Conservation (phyloP, 73 alveolate genomes). For the Uronychia binucleata region DNA sequence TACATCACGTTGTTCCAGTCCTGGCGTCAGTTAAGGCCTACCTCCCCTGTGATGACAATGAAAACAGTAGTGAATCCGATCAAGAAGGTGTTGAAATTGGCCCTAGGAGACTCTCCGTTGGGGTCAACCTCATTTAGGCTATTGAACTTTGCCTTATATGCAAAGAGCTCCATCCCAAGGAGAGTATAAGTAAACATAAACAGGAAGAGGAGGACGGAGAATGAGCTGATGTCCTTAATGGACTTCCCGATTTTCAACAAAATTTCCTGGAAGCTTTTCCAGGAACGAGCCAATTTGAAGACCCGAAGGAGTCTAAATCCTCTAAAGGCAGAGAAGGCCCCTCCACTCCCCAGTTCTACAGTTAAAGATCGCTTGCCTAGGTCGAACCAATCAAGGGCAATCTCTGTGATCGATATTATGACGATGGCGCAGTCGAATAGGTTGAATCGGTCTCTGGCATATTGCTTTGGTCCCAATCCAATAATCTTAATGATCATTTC, state of each 20-base stretch:
- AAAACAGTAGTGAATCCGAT: slow-evolving; percentile 38
- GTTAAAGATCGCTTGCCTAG: not conserved
- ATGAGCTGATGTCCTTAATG: slow-evolving; percentile 10
- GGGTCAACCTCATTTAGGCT: not conserved
- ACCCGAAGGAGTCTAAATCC: slow-evolving; percentile 67
- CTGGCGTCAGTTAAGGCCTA: slow-evolving; percentile 6
- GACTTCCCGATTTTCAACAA: slow-evolving; percentile 27
- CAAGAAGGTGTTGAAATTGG: slow-evolving; percentile 52
- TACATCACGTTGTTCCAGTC: slow-evolving; percentile 44
- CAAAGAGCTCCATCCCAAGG: slow-evolving; percentile 71
- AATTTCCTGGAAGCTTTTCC: slow-evolving; percentile 44
- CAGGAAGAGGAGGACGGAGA: slow-evolving; percentile 44
- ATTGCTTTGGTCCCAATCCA: slow-evolving; percentile 60
- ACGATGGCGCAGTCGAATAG: slow-evolving; percentile 59
- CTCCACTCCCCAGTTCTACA: slow-evolving; percentile 33
- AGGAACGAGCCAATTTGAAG: slow-evolving; percentile 34
- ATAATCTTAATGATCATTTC: slow-evolving; percentile 19
- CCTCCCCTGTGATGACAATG: slow-evolving; percentile 43
- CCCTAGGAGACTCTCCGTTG: slow-evolving; percentile 32
- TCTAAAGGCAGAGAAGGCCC: slow-evolving; percentile 64
- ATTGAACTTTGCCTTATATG: slow-evolving; percentile 38
- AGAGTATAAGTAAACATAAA: slow-evolving; percentile 51
- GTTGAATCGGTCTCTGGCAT: slow-evolving; percentile 64
- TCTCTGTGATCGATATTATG: slow-evolving; percentile 29
- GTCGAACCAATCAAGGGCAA: slow-evolving; percentile 27